Evolutionary conservation across 441 rosid species (phyloP), one percentile per base, ranked within the genome.

Genomic region (Gossypium lobatum): DNA sequence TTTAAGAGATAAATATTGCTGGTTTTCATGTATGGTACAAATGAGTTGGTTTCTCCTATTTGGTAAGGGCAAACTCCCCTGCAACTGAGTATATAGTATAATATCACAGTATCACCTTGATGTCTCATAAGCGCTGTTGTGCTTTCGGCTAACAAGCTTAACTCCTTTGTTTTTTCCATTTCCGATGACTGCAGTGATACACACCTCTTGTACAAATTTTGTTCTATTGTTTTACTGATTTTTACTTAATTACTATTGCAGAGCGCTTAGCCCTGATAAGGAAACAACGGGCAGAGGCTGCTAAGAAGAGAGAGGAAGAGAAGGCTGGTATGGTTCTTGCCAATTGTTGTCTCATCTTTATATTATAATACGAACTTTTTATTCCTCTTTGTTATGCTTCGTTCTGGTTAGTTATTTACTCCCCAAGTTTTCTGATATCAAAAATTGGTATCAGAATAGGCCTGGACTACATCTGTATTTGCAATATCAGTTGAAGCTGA

Each of bases 291-390:
- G 96, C 84, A 61, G 97, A 91, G 72, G 95, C 99, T 68, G 93
- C 98, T 20, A 95, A 80, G 78, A 93, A 89, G 85, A 87, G 98
- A 61, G 99, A 95, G 74, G 97, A 95, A 81, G 98, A 95, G 78
- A 95, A 88, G 83, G 96, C 96, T 18, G 97, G 99, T 91, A 88
- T 60, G 31, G 7, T 62, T 69, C 26, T 2, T 50, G 10, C 34
- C 34, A 28, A 28, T 28, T 3, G 34, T 4, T 28, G 6, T 28
- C 34, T 28, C 34, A 28, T 28, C 34, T 20, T 23, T 39, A 13
- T 42, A 37, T 58, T 18, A 53, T 20, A 20, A 26, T 10, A 3
- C 20, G 28, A 26, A 31, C 62, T 9, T 16, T 31, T 17, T 5
- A 8, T 11, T 34, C 20, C 28, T 53, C 7, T 37, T 4, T 13